phyloP scores from a whole-genome alignment of 1,139 yeast genomes.

The Arxiozyma telluris region DNA sequence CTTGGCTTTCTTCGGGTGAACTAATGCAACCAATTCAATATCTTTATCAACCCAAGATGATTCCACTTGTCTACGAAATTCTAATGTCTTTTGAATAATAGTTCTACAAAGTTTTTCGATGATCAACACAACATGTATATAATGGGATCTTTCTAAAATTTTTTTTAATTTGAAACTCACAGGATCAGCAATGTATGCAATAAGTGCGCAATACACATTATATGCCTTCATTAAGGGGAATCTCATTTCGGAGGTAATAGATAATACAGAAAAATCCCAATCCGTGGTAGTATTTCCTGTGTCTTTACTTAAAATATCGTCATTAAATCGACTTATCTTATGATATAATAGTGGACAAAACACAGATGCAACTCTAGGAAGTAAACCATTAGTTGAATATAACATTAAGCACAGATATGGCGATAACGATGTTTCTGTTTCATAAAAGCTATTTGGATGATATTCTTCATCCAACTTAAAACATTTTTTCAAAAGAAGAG shows the following conservation, averaged over 20 bases:
- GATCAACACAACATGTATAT: slow-evolving; percentile 9
- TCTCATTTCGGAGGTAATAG: slow-evolving; percentile 5
- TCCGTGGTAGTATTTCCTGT: slow-evolving; percentile 5
- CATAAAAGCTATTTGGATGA: slow-evolving; percentile 3
- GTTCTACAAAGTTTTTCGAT: slow-evolving; percentile 15
- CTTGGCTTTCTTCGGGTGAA: not conserved
- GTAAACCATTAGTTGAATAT: not conserved
- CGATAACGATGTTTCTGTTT: not conserved
- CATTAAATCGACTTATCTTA: slow-evolving; percentile 14
- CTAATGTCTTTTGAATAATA: slow-evolving; percentile 17
- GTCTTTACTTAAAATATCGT: slow-evolving; percentile 2
- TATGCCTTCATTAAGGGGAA: slow-evolving; percentile 13
- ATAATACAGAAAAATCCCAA: slow-evolving; percentile 13
- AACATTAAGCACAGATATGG: slow-evolving; percentile 7
- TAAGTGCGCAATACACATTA: slow-evolving; percentile 11
- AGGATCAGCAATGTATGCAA: slow-evolving; percentile 9
- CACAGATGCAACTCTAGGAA: slow-evolving; percentile 4
- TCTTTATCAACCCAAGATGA: slow-evolving; percentile 9
- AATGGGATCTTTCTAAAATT: slow-evolving; percentile 10
- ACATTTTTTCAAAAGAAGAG: slow-evolving; percentile 3
- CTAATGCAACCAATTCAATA: not conserved
- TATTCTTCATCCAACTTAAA: slow-evolving; percentile 6
- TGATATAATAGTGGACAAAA: slow-evolving; percentile 11
- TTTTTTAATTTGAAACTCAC: slow-evolving; percentile 7
- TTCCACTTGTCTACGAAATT: slow-evolving; percentile 15